Conservation (phyloP, 352 stramenopile genomes). For the Pilasporangium apinafurcum region DNA sequence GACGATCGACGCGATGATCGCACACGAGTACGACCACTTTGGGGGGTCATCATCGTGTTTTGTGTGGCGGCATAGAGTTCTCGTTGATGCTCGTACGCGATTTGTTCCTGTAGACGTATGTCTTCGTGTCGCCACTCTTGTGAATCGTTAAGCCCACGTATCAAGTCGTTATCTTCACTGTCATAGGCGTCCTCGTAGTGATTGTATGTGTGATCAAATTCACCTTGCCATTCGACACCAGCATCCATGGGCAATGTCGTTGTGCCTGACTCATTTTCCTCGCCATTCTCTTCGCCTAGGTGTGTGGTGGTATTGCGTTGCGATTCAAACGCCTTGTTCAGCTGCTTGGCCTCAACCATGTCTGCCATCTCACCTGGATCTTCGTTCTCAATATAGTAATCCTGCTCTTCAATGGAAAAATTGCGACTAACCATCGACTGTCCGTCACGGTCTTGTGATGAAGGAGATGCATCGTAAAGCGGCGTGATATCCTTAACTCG, state of each 20-base stretch:
- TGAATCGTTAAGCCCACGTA: slow-evolving; percentile 22
- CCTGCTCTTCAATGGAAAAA: slow-evolving; percentile 44
- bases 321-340: slow-evolving; percentile 60
- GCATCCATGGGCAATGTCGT: slow-evolving; percentile 14
- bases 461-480: slow-evolving; percentile 38
- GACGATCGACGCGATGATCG: slow-evolving; percentile 1
- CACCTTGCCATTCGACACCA: not conserved
- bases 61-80: slow-evolving; percentile 7
- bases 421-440: slow-evolving; percentile 17
- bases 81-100: slow-evolving; percentile 13
- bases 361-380: slow-evolving; percentile 35
- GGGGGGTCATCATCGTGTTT: slow-evolving; percentile 2
- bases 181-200: slow-evolving; percentile 17
- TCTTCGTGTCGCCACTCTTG: slow-evolving; percentile 12
- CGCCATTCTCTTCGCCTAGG: not conserved
- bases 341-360: slow-evolving; percentile 60
- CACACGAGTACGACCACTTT: not conserved
- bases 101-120: slow-evolving; percentile 14
- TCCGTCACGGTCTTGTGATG: slow-evolving; percentile 3
- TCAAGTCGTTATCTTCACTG: slow-evolving; percentile 24
- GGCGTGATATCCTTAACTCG: slow-evolving; percentile 11
- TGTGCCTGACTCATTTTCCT: slow-evolving; percentile 10
- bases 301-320: slow-evolving; percentile 18
- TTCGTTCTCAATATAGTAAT: slow-evolving; percentile 51
- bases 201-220: not conserved